Evolutionary conservation across 805 yeast species (phyloP).

Genomic region (Geotrichum ghanense): DNA sequence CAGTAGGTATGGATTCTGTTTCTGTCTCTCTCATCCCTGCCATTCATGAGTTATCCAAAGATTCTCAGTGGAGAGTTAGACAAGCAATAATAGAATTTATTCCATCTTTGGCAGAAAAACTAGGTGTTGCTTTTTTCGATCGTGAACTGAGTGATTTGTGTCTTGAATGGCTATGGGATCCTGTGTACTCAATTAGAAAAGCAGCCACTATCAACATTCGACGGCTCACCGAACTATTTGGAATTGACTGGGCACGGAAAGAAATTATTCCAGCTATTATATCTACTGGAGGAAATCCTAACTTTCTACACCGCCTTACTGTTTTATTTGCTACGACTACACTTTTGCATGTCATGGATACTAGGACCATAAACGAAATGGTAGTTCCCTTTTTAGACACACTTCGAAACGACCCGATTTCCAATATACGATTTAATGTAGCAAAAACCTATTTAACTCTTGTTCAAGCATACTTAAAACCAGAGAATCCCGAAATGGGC

Average conservation of each 20-base stretch:
- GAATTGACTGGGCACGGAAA: constrained; percentile 82
- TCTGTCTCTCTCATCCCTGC: constrained; percentile 89
- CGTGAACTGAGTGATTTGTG: constrained; percentile 83
- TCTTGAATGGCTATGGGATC: constrained; percentile 98
- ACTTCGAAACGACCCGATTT: constrained; percentile 69
- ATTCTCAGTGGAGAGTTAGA: constrained; percentile 95
- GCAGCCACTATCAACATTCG: constrained; percentile 85
- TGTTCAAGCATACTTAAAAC: constrained; percentile 36
- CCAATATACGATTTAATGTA: constrained; percentile 90
- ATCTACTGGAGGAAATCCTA: constrained; percentile 39
- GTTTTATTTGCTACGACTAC: constrained; percentile 80
- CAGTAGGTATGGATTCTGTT: constrained; percentile 79
- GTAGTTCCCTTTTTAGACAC: constrained; percentile 71
- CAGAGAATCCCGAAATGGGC: constrained; percentile 1
- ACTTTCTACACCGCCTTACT: constrained; percentile 87
- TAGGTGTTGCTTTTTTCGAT: constrained; percentile 88
- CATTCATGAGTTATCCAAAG: constrained; percentile 89
- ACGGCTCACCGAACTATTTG: constrained; percentile 75
- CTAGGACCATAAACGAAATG: constrained; percentile 44
- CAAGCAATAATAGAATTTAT: constrained; percentile 94
- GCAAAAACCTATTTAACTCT: constrained; percentile 70
- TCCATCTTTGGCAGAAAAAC: constrained; percentile 86
- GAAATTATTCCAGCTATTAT: constrained; percentile 74
- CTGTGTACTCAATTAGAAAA: constrained; percentile 89
- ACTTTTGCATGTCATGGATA: constrained; percentile 60